Conservation (phyloP, 2,329 filamentous ascomycete genomes). For the Coniochaeta sp. region DNA sequence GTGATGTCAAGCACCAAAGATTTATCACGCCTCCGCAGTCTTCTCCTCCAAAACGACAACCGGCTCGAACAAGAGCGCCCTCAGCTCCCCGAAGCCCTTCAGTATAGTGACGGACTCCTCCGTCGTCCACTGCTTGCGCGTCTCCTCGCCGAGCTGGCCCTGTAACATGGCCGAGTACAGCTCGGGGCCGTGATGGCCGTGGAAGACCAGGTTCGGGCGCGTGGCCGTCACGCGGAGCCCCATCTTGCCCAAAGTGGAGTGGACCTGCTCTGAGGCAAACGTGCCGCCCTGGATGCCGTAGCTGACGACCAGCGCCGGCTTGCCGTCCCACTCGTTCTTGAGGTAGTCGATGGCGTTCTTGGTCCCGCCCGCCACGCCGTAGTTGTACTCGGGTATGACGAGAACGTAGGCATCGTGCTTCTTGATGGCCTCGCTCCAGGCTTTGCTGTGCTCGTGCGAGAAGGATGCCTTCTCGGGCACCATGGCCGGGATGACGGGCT, state of each 20-base stretch:
- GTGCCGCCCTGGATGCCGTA: conserved; percentile 41
- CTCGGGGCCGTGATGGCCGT: background rate
- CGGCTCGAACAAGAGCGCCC: background rate
- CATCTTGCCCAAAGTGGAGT: conserved; percentile 9
- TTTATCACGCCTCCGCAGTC: background rate
- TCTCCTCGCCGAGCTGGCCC: background rate
- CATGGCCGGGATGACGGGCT: conserved; percentile 28
- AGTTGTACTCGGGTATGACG: conserved; percentile 50
- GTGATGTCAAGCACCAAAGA: background rate
- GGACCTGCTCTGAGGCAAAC: conserved; percentile 19
- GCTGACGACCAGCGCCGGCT: conserved; percentile 43
- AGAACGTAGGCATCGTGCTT: conserved; percentile 39
- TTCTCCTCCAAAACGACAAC: background rate
- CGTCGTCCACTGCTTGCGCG: background rate
- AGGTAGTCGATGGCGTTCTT: conserved; percentile 60
- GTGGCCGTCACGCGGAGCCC: background rate
- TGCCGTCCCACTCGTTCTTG: conserved; percentile 48
- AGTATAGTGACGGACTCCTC: background rate
- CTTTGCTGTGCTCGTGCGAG: conserved; percentile 30
- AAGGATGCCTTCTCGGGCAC: conserved; percentile 28
- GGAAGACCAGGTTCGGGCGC: background rate
- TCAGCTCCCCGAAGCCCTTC: background rate
- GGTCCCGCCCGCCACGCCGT: conserved; percentile 39
- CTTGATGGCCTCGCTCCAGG: conserved; percentile 36
- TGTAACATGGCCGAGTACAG: background rate